Conservation (phyloP, 2,329 filamentous ascomycete species). For the Talaromyces sp. region DNA sequence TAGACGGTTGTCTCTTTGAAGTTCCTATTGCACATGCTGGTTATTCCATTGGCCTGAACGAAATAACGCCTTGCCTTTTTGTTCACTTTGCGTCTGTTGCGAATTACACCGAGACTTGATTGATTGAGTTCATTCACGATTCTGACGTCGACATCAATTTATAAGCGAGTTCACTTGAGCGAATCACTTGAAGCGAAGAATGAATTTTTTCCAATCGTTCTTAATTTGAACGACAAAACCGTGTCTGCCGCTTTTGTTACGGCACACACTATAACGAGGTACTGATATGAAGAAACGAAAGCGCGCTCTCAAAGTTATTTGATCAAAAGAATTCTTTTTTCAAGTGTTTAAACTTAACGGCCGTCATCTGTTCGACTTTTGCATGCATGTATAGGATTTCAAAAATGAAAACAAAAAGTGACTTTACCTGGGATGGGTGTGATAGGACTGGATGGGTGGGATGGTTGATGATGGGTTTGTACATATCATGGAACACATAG, state of each 20-base stretch:
- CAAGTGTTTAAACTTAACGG: neutral
- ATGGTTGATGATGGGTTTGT: neutral
- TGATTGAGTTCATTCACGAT: neutral
- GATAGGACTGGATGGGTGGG: neutral
- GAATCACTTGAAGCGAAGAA: neutral
- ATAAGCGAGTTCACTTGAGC: neutral
- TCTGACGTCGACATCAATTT: neutral
- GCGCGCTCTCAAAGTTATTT: neutral
- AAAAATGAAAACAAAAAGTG: constrained; percentile 1
- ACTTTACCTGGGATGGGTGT: neutral
- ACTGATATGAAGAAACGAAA: constrained; percentile 1
- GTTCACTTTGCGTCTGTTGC: neutral
- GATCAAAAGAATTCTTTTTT: neutral
- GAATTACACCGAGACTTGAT: neutral
- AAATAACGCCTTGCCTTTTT: neutral
- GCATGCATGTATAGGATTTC: neutral
- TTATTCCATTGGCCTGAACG: neutral
- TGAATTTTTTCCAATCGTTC: neutral
- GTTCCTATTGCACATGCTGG: neutral
- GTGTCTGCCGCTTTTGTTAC: neutral
- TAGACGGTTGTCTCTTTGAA: neutral
- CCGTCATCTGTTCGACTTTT: neutral
- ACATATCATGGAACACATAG: neutral
- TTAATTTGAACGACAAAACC: neutral
- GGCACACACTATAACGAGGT: neutral